Conservation (phyloP, 176 grass and related monocot species). For the Zizania latifolia region DNA sequence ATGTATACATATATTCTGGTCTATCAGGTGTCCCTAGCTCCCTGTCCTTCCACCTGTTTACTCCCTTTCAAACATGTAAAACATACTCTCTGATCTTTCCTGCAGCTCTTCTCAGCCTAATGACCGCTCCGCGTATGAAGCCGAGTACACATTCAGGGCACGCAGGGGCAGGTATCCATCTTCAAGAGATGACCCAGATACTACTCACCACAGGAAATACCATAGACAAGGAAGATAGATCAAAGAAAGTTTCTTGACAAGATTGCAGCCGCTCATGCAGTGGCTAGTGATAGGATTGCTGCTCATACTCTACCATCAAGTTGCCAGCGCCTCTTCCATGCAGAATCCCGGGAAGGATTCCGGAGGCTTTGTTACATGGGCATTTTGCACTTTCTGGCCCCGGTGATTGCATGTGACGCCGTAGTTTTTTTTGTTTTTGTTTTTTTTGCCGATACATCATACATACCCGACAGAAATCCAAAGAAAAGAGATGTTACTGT, state of each 20-base stretch:
- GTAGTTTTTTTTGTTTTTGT: too few species aligned
- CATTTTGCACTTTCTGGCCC: not conserved
- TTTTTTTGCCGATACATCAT: too few species aligned
- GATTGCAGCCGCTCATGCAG: conserved; percentile 15
- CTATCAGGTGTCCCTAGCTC: not conserved
- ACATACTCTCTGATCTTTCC: not conserved
- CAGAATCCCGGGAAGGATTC: not conserved
- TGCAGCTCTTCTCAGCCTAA: conserved; percentile 21
- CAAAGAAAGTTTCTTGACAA: not conserved
- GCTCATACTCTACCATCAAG: not conserved
- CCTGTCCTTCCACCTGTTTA: not conserved
- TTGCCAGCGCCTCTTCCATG: not conserved
- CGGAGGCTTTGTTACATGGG: not conserved
- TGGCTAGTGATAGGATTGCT: conserved; percentile 14
- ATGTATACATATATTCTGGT: too few species aligned
- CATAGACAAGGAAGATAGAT: conserved; percentile 36
- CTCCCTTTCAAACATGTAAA: not conserved
- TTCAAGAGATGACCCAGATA: conserved; percentile 9
- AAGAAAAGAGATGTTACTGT: not conserved
- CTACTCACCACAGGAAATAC: conserved; percentile 31
- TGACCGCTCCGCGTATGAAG: conserved; percentile 30
- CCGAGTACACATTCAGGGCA: conserved; percentile 32
- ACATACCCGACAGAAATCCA: not conserved
- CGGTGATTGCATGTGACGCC: not conserved
- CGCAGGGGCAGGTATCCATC: conserved; percentile 29